Conservation (phyloP, 306 rosid species). For the Sechiopsis laciniata region DNA sequence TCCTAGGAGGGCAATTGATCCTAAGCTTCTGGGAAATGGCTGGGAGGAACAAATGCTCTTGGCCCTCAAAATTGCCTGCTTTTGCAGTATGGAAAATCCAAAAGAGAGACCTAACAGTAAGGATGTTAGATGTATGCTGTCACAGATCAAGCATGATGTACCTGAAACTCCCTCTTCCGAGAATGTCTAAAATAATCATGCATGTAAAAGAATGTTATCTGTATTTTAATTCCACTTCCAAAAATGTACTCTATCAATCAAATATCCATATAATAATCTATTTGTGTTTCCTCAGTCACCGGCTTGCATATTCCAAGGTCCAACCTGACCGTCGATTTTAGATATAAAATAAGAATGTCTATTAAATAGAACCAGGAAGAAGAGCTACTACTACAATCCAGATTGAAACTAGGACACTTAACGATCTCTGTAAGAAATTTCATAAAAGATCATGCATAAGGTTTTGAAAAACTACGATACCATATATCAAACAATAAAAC, state of each 20-base stretch:
- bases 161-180: neutral
- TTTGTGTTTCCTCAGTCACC: neutral
- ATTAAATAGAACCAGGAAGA: neutral
- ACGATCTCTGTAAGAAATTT: neutral
- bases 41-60: constrained; percentile 87
- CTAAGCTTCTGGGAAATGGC: constrained; percentile 52
- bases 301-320: neutral
- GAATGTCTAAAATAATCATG: constrained; percentile 9
- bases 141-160: constrained; percentile 57
- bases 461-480: neutral
- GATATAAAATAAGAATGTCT: neutral
- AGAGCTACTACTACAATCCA: neutral
- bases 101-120: constrained; percentile 85
- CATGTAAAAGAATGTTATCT: neutral
- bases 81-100: constrained; percentile 76
- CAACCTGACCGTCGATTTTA: neutral
- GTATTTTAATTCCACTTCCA: neutral
- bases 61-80: constrained; percentile 78
- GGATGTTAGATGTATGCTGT: constrained; percentile 72
- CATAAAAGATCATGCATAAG: neutral
- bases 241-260: neutral
- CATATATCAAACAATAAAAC: neutral
- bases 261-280: neutral
- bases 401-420: neutral
- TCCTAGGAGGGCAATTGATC: constrained; percentile 55